phyloP scores from a whole-genome alignment of 1,284 basidiomycete genomes.

The Mixia osmundae region DNA sequence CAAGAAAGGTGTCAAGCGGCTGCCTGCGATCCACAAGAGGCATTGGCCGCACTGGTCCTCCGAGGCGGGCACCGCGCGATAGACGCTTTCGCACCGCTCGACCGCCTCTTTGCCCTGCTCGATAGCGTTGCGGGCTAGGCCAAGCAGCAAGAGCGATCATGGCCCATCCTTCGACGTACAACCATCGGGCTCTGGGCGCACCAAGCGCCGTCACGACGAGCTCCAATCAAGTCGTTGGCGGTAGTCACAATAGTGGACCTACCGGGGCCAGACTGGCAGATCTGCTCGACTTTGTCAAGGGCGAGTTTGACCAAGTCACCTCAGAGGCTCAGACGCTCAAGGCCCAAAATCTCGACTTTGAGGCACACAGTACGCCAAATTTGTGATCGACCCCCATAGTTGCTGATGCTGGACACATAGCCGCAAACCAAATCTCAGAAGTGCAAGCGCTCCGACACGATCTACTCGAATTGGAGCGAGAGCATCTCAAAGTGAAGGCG shows the following conservation, averaged over 20 bases:
- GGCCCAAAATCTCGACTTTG: constrained; percentile 67
- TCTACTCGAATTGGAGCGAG: constrained; percentile 50
- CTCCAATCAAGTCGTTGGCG: background rate
- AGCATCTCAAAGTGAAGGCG: constrained; percentile 43
- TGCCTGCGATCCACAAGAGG: no score
- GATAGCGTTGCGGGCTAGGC: background rate
- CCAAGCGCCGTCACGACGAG: no score
- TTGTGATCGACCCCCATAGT: background rate
- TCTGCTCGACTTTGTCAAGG: constrained; percentile 55
- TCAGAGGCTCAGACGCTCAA: constrained; percentile 45
- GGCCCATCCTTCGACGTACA: background rate
- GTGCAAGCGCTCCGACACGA: constrained; percentile 46
- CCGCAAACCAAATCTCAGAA: constrained; percentile 44
- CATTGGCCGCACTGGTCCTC: no score
- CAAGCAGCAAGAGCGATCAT: background rate
- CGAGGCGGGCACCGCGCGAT: no score
- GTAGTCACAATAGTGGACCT: background rate
- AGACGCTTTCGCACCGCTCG: no score
- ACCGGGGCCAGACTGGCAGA: constrained; percentile 36
- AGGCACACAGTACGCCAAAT: constrained; percentile 43
- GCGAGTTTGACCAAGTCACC: constrained; percentile 59
- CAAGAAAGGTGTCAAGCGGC: no score
- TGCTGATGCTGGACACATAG: constrained; percentile 23
- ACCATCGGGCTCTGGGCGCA: no score
- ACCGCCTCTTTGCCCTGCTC: no score